Evolutionary conservation across 1,284 basidiomycete genomes (phyloP).

Genomic region (Ceratobasidium theobromae): DNA sequence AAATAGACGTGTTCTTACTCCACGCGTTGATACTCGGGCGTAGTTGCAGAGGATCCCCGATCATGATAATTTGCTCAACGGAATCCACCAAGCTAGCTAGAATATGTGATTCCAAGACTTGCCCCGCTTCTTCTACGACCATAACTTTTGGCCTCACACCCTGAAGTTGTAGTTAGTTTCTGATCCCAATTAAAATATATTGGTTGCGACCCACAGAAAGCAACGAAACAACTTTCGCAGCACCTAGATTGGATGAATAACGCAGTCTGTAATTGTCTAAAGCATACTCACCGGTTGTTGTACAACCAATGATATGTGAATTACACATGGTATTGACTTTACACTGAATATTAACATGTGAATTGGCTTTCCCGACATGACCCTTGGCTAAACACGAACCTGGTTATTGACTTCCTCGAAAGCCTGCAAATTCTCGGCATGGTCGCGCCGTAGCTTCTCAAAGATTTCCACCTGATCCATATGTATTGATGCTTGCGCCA

Average conservation of each 20-base stretch:
- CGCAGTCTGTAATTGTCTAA: neutral
- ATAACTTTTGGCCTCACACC: conserved; percentile 56
- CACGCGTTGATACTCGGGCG: conserved; percentile 65
- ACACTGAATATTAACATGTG: neutral
- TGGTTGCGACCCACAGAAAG: conserved; percentile 50
- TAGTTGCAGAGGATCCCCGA: conserved; percentile 70
- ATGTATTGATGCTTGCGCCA: neutral
- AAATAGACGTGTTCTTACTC: conserved; percentile 45
- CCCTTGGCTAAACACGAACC: neutral
- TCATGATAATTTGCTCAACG: conserved; percentile 62
- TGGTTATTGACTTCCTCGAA: conserved; percentile 8
- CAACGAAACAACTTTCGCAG: conserved; percentile 61
- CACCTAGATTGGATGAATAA: conserved; percentile 48
- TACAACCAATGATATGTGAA: conserved; percentile 68
- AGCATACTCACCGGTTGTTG: conserved; percentile 56
- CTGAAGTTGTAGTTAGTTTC: conserved; percentile 44
- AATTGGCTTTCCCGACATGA: neutral
- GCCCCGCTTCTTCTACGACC: conserved; percentile 71
- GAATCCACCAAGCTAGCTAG: conserved; percentile 42
- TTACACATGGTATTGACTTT: conserved; percentile 51
- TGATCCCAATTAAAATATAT: neutral
- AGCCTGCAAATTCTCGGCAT: neutral
- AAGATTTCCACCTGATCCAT: conserved; percentile 8
- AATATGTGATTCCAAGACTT: conserved; percentile 74
- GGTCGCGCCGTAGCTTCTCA: neutral